These are phyloP conservation scores for Kluyveromyces lactis DNA, from an alignment of 805 yeast genomes.

Conservation along the genomic window DNA sequence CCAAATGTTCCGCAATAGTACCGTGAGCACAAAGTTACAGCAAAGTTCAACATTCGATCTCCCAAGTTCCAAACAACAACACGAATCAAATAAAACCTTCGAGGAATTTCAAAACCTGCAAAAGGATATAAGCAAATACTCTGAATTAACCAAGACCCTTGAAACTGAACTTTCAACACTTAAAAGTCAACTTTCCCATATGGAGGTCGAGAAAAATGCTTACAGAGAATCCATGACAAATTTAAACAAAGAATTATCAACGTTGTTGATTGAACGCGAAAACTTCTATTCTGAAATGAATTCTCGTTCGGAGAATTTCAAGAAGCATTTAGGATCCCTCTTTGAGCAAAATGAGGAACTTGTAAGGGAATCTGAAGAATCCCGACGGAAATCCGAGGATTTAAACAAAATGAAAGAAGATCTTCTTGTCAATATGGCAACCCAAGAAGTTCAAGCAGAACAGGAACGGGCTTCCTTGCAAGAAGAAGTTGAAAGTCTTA, in stretches of 20 bases:
- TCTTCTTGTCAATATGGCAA: slow-evolving; percentile 57
- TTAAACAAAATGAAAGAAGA: slow-evolving; percentile 46
- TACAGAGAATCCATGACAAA: slow-evolving; percentile 23
- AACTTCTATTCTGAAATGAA: not conserved
- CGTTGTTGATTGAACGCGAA: slow-evolving; percentile 19
- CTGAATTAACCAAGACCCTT: not conserved
- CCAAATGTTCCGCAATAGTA: not conserved
- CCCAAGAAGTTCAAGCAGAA: slow-evolving; percentile 51
- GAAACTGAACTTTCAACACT: slow-evolving; percentile 2
- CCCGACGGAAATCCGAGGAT: slow-evolving; percentile 16
- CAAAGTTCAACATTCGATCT: not conserved
- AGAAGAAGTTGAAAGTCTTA: slow-evolving; percentile 42
- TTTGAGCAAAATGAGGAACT: slow-evolving; percentile 10
- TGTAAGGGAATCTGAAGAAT: slow-evolving; percentile 8
- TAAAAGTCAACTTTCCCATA: slow-evolving; percentile 10
- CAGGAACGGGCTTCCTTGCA: slow-evolving; percentile 44
- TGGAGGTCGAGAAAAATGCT: slow-evolving; percentile 21
- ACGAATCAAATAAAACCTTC: not conserved
- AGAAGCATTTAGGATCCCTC: slow-evolving; percentile 10
- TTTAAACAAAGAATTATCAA: slow-evolving; percentile 22
- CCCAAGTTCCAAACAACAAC: too few species aligned
- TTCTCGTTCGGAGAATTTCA: slow-evolving; percentile 15
- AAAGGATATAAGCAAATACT: slow-evolving; percentile 1
- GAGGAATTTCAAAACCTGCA: not conserved
- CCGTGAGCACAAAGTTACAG: not conserved